Evolutionary conservation across 208 protist genomes (phyloP).

Genomic region (Jaenimonas drosophilae): DNA sequence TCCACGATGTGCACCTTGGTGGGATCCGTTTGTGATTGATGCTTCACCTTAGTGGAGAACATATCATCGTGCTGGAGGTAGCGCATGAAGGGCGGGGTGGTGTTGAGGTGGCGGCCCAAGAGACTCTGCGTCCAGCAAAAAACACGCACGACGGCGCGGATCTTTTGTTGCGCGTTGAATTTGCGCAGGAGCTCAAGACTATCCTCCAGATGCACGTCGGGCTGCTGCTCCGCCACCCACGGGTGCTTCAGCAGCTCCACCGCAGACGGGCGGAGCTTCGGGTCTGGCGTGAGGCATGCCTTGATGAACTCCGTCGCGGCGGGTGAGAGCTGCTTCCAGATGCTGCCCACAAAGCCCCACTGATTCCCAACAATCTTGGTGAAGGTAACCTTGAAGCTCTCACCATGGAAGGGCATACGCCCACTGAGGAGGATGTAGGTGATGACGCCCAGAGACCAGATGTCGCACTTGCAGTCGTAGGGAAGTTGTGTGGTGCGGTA

Average conservation of each 20-base stretch:
- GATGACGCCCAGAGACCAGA: slow-evolving; percentile 84
- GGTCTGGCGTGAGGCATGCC: slow-evolving; percentile 53
- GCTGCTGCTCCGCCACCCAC: slow-evolving; percentile 42
- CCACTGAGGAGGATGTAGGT: slow-evolving; percentile 71
- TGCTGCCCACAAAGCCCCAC: slow-evolving; percentile 36
- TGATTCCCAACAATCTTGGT: slow-evolving; percentile 39
- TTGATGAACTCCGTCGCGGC: slow-evolving; percentile 49
- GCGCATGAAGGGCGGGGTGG: slow-evolving; percentile 70
- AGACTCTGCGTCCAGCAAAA: slow-evolving; percentile 55
- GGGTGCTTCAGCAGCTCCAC: slow-evolving; percentile 42
- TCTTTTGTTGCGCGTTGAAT: slow-evolving; percentile 55
- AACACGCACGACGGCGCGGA: slow-evolving; percentile 51
- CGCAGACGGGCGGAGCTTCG: slow-evolving; percentile 50
- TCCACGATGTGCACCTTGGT: slow-evolving; percentile 48
- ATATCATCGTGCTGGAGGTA: slow-evolving; percentile 67
- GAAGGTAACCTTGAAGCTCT: slow-evolving; percentile 59
- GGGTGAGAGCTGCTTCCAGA: slow-evolving; percentile 42
- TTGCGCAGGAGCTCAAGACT: slow-evolving; percentile 32
- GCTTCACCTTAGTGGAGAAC: slow-evolving; percentile 44
- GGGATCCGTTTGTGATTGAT: slow-evolving; percentile 67
- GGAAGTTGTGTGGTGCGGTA: slow-evolving; percentile 21
- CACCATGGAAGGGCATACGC: slow-evolving; percentile 61
- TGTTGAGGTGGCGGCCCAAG: slow-evolving; percentile 37
- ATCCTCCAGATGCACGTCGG: slow-evolving; percentile 35
- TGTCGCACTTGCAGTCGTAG: slow-evolving; percentile 73